Conservation (phyloP, 1,284 basidiomycete genomes). For the Taiwanofungus camphoratus region DNA sequence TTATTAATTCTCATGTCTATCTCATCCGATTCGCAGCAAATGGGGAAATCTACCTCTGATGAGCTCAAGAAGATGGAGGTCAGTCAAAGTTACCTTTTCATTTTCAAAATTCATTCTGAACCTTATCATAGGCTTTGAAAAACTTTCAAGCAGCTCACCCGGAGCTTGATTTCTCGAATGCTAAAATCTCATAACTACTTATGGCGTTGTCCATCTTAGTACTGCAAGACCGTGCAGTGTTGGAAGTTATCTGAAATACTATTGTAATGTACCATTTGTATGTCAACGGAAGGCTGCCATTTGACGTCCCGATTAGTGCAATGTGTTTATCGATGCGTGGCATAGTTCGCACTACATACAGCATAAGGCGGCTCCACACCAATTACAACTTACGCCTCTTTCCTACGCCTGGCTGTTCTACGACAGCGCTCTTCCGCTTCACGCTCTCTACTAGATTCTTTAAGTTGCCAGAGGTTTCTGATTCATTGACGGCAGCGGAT, state of each 20-base stretch:
- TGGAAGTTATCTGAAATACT: too few relatives aligned
- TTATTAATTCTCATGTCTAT: conserved; percentile 7
- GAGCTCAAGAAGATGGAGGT: conserved; percentile 89
- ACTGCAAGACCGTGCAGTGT: too few relatives aligned
- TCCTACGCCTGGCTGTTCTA: conserved; percentile 30
- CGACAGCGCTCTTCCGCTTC: conserved; percentile 63
- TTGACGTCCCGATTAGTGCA: too few relatives aligned
- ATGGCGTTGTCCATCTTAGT: too few relatives aligned
- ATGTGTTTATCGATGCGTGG: too few relatives aligned
- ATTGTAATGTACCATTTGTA: too few relatives aligned
- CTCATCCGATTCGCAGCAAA: conserved; percentile 53
- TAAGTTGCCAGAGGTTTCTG: conserved; percentile 27
- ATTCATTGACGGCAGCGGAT: not conserved
- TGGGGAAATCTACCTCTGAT: conserved; percentile 92
- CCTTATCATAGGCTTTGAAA: conserved; percentile 57
- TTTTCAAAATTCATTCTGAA: not conserved
- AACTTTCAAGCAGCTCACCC: conserved; percentile 90
- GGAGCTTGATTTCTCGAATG: conserved; percentile 93
- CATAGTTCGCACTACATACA: too few relatives aligned
- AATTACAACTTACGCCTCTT: conserved; percentile 48
- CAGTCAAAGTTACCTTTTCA: conserved; percentile 13
- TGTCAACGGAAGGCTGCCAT: too few relatives aligned
- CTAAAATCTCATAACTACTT: conserved; percentile 63
- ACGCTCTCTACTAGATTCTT: conserved; percentile 76
- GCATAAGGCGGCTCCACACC: too few relatives aligned